Conservation (phyloP, 2,329 filamentous ascomycete genomes). For the Xylariaceae sp. region DNA sequence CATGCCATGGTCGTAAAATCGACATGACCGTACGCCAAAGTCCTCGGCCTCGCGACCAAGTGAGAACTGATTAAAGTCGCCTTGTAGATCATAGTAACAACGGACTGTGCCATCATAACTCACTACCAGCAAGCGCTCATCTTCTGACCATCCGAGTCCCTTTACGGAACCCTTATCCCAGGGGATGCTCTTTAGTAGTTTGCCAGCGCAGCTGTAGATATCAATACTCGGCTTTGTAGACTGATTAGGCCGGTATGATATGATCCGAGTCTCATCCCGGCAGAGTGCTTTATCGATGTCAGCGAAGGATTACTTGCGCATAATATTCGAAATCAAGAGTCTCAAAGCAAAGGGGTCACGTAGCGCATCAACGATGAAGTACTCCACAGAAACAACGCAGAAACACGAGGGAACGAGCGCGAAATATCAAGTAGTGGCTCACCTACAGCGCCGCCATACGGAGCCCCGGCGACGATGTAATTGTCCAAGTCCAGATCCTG, state of each 20-base stretch:
- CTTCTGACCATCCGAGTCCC: slow-evolving; percentile 92
- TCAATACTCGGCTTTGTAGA: slow-evolving; percentile 80
- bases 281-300: slow-evolving; percentile 62
- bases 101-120: slow-evolving; percentile 85
- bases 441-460: slow-evolving; percentile 92
- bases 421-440: slow-evolving; percentile 32
- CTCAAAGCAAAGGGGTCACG: neutral
- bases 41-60: slow-evolving; percentile 87
- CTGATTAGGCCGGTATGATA: slow-evolving; percentile 68
- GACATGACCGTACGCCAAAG: slow-evolving; percentile 78
- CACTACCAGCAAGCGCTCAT: slow-evolving; percentile 84
- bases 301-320: slow-evolving; percentile 20
- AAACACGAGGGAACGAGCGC: neutral
- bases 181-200: slow-evolving; percentile 75
- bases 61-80: slow-evolving; percentile 91
- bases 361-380: neutral
- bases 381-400: neutral
- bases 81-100: slow-evolving; percentile 86
- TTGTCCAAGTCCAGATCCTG: slow-evolving; percentile 91
- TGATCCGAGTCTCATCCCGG: slow-evolving; percentile 80
- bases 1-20: slow-evolving; percentile 89
- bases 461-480: slow-evolving; percentile 85
- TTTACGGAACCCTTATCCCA: slow-evolving; percentile 89
- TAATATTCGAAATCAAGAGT: neutral
- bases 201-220: slow-evolving; percentile 89